Evolutionary conservation across 441 rosid species (phyloP).

Genomic region (Theobroma grandiflorum): DNA sequence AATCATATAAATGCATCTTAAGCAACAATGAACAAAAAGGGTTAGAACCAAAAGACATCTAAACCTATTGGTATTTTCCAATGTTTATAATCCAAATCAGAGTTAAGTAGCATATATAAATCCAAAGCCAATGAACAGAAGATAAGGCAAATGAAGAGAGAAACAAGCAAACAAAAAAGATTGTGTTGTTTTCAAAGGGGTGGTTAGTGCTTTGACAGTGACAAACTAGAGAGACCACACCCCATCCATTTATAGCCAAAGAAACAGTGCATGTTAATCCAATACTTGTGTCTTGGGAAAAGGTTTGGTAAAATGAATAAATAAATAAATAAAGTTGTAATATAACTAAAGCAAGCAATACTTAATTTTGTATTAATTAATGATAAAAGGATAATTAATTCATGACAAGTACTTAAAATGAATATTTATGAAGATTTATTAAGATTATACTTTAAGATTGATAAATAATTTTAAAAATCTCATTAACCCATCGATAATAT

Average conservation of each 20-base stretch:
- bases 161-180: neutral
- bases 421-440: too few relatives aligned
- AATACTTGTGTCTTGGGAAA: neutral
- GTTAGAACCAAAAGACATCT: neutral
- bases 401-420: too few relatives aligned
- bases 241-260: neutral
- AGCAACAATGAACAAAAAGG: neutral
- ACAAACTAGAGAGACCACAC: neutral
- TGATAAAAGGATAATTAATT: too few relatives aligned
- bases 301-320: too few relatives aligned
- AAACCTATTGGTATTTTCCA: too few relatives aligned
- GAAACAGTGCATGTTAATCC: neutral
- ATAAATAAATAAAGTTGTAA: too few relatives aligned
- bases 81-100: too few relatives aligned
- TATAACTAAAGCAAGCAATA: too few relatives aligned
- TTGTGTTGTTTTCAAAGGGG: neutral
- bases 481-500: neutral
- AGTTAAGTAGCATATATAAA: neutral
- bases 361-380: too few relatives aligned
- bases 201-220: conserved; percentile 11
- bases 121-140: neutral
- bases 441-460: too few relatives aligned
- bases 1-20: neutral
- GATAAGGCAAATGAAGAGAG: neutral
- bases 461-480: too few relatives aligned